phyloP scores from a whole-genome alignment of 192 early-diverging fungal genomes.

The Coemansia aciculifera region DNA sequence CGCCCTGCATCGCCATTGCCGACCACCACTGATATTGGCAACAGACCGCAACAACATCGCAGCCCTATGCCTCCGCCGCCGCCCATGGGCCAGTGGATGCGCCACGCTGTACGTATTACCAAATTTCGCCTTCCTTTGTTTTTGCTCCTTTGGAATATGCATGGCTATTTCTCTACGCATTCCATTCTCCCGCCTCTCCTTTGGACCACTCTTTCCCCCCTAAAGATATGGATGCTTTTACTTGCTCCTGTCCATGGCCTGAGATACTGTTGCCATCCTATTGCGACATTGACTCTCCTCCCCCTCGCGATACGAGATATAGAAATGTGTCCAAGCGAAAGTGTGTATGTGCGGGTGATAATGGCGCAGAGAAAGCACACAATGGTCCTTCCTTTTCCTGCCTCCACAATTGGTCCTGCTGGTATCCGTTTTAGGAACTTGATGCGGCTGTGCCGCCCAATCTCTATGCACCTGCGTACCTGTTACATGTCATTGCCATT shows the following conservation, averaged over 20 bases:
- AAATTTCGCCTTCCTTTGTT: neutral
- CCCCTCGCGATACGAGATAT: neutral
- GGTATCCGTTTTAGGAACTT: constrained; percentile 5
- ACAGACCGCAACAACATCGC: neutral
- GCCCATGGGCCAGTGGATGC: constrained; percentile 10
- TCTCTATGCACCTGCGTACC: neutral
- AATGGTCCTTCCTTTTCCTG: neutral
- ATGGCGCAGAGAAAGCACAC: neutral
- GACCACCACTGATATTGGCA: neutral
- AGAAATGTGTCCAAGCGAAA: neutral
- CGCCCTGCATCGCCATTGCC: constrained; percentile 10
- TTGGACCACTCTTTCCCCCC: neutral
- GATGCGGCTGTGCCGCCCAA: neutral
- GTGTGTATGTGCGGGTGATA: neutral
- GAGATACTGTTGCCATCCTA: neutral
- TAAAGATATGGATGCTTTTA: neutral
- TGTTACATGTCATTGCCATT: neutral
- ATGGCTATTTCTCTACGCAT: neutral
- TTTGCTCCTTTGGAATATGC: neutral
- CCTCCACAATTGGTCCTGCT: constrained; percentile 6
- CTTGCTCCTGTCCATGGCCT: neutral
- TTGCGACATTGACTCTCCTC: neutral
- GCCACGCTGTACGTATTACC: constrained; percentile 32
- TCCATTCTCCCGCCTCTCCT: neutral
- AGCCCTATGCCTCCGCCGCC: constrained; percentile 11